These are phyloP conservation scores for Erythrophleum fordii DNA, from an alignment of 306 rosid genomes.

Conservation along the genomic window DNA sequence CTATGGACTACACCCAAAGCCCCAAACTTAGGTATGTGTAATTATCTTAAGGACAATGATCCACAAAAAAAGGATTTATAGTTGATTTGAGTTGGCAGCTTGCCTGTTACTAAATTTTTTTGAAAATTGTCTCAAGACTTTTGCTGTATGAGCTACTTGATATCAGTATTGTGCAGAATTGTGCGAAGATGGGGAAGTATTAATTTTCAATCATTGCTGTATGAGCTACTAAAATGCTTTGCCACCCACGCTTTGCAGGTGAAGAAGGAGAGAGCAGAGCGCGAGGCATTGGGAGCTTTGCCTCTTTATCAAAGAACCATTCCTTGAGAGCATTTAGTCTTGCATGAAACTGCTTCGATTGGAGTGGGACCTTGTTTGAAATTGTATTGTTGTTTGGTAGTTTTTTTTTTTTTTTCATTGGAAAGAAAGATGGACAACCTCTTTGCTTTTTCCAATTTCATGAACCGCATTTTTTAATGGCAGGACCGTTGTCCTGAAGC, in stretches of 20 bases:
- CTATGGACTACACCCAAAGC: not conserved
- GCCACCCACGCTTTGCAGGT: slow-evolving; percentile 61
- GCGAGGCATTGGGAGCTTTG: slow-evolving; percentile 92
- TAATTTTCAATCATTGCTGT: not conserved
- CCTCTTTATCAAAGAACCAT: slow-evolving; percentile 87
- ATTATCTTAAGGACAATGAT: not conserved
- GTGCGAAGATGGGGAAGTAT: not conserved
- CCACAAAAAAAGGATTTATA: not conserved
- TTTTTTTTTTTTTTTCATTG: slow-evolving; percentile 37
- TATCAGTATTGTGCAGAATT: not conserved
- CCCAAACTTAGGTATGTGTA: not conserved
- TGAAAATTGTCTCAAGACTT: not conserved
- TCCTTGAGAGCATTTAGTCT: slow-evolving; percentile 58
- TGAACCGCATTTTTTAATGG: slow-evolving; percentile 40
- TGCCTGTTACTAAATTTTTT: not conserved
- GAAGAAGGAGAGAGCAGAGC: slow-evolving; percentile 87
- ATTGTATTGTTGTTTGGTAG: slow-evolving; percentile 44
- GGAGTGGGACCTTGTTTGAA: slow-evolving; percentile 44
- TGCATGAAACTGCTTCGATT: slow-evolving; percentile 45
- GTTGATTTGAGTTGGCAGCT: not conserved
- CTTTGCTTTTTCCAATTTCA: slow-evolving; percentile 40
- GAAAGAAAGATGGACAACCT: slow-evolving; percentile 39
- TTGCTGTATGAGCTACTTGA: not conserved
- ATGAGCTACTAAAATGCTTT: slow-evolving; percentile 29
- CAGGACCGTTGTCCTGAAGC: slow-evolving; percentile 24